Base-by-base conservation (phyloP, 768 basidiomycete genomes). In the Lyophyllum decastes region DNA sequence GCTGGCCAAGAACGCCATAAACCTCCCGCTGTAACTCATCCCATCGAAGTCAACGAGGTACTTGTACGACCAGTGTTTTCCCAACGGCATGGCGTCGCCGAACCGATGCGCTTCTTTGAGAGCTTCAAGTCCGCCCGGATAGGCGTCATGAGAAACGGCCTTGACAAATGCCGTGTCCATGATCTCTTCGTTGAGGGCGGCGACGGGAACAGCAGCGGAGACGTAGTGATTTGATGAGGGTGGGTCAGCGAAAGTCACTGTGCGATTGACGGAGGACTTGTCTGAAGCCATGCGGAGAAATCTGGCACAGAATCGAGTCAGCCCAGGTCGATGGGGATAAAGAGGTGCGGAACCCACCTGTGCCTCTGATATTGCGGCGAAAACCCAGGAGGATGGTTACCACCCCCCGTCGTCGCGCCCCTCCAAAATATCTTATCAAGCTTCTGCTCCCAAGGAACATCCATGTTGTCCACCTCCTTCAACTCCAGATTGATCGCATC, bases 381-480 rank as follows among this genome's bases (percentile, higher is more conserved):
- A 67, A 92, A 96, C 0, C 95, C 94, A 0, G 86, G 84, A 1
- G 95, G 95, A 38, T 88, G 88, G 60, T 82, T 91, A 27, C 95
- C 95, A 1, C 95, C 95, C 54, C 97, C 97, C 0, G 96, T 98
- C 0, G 94, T 96, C 2, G 95, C 94, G 11, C 97, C 97, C 45
- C 97, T 78, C 71, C 61, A 83, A 71, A 95, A 95, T 41, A 98
- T 83, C 67, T 83, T 84, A 68, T 94, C 84, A n/a, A 77, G 74
- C 76, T 98, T 98, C 59, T 88, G 75, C 53, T 92, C 89, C 96
- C 96, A 99, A 1, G 90, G 84, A 0, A 85, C 70, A 66, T 98
- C 95, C 87, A 93, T 90, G 52, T 86, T 78, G 63, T 98, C 96
- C 2, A 90, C 82, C 7, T 86, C 87, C 62, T 88, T 86, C 60